Base-by-base conservation (phyloP, 768 basidiomycete species). In the Albatrellus ellisii region DNA sequence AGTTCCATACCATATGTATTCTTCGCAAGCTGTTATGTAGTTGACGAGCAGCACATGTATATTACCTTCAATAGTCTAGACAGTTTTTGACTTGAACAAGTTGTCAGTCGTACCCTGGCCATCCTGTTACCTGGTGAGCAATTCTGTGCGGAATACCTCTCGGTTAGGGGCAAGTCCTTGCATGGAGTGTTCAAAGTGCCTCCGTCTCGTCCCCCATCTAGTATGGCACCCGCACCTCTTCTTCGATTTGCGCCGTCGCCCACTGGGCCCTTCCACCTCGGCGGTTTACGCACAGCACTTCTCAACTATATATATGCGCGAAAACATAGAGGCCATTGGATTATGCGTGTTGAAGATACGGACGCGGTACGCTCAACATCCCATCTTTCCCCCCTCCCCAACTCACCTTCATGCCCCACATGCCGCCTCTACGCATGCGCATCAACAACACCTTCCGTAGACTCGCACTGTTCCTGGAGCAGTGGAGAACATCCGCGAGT, bases 241-340 rank as follows among this genome's bases (percentile, higher is more conserved):
- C 60, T 98, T 12, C 79, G 95, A 12, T 98, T 99, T 59, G 95
- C 94, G 2, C 95, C 95, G 1, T 98, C 95, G 1, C 95, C 95
- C 1, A 99, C 95, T 0, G 95, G 95, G 1, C 72, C 81, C 25
- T 66, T 98, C 4, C 95, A 99, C 59, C 76, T 99, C 2, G 95
- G 95, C 1, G 95, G 95, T 0, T 73, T 99, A 11, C 66, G 95
- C 14, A 98, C 92, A 42, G 95, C 92, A 0, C 64, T 99, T 2
- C 94, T 90, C 61, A 98, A 98, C 54, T 74, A 95, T 54, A 60
- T 97, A 0, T 79, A 81, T 43, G 86, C 94, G 7, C 72, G 70
- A 52, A 88, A 86, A 57, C 65, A 74, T 11, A 77, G 75, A 2
- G 95, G 94, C 2, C 81, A 81, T 53, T 95, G 89, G 88, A 73